Conservation (phyloP, 331 rosid genomes). For the Quercus lobata region DNA sequence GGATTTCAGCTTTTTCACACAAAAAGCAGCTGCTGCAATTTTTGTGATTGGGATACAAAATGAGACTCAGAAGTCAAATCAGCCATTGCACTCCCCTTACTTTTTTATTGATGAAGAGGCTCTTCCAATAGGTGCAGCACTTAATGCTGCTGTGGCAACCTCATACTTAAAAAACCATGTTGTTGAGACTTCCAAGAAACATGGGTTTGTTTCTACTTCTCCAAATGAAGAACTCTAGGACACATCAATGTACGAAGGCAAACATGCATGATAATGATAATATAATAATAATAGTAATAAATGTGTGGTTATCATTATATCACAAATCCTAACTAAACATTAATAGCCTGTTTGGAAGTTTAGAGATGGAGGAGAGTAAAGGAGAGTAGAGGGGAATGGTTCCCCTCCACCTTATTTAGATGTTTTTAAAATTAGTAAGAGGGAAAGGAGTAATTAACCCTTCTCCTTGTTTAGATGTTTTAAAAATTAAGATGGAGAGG, state of each 20-base stretch:
- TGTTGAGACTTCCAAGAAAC: not conserved
- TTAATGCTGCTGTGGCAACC: constrained; percentile 48
- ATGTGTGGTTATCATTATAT: too few species aligned
- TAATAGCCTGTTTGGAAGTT: too few species aligned
- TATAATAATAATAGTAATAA: not conserved
- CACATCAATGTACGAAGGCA: not conserved
- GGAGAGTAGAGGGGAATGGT: too few species aligned
- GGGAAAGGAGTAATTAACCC: too few species aligned
- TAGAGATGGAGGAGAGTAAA: too few species aligned
- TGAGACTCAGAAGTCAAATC: constrained; percentile 29
- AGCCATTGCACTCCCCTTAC: constrained; percentile 36
- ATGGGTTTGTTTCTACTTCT: not conserved
- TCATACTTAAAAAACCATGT: constrained; percentile 31
- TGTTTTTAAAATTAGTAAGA: too few species aligned
- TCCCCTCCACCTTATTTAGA: too few species aligned
- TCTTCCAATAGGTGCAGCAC: constrained; percentile 51
- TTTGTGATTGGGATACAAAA: constrained; percentile 42
- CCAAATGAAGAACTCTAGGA: not conserved
- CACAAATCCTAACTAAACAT: too few species aligned
- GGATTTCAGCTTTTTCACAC: constrained; percentile 56
- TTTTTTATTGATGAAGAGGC: constrained; percentile 43
- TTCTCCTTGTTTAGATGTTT: too few species aligned
- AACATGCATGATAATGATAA: not conserved
- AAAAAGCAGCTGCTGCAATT: constrained; percentile 30
- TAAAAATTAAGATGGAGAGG: too few species aligned